phyloP scores from a whole-genome alignment of 441 rosid genomes.

The Corymbia citriodora region DNA sequence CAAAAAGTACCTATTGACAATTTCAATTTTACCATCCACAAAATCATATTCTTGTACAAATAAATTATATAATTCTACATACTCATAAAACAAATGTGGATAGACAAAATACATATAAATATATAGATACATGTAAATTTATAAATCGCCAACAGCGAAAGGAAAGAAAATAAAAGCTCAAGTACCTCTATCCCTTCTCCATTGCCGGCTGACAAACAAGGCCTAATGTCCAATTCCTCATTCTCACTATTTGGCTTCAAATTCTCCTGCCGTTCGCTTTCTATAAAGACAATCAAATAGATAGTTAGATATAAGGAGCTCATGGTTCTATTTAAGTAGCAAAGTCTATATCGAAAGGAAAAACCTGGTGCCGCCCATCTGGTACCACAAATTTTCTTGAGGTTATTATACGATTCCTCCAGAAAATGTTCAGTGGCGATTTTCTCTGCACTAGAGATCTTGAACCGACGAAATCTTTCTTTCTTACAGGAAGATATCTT shows the following conservation, averaged over 20 bases:
- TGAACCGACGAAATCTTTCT: no score
- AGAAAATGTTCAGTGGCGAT: background rate
- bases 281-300: background rate
- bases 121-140: background rate
- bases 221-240: background rate
- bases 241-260: background rate
- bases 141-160: no score
- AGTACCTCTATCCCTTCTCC: background rate
- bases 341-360: no score
- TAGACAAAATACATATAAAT: background rate
- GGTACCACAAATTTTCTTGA: background rate
- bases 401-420: background rate
- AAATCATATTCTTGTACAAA: background rate
- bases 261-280: accelerated
- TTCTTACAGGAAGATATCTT: no score
- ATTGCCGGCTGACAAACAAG: background rate
- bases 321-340: no score
- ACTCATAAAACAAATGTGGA: background rate
- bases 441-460: background rate
- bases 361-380: background rate
- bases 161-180: background rate
- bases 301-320: no score
- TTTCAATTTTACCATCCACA: background rate
- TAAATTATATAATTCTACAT: background rate
- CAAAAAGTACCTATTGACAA: background rate